phyloP scores from a whole-genome alignment of 2,329 filamentous ascomycete genomes.

The Pseudonectria buxi region DNA sequence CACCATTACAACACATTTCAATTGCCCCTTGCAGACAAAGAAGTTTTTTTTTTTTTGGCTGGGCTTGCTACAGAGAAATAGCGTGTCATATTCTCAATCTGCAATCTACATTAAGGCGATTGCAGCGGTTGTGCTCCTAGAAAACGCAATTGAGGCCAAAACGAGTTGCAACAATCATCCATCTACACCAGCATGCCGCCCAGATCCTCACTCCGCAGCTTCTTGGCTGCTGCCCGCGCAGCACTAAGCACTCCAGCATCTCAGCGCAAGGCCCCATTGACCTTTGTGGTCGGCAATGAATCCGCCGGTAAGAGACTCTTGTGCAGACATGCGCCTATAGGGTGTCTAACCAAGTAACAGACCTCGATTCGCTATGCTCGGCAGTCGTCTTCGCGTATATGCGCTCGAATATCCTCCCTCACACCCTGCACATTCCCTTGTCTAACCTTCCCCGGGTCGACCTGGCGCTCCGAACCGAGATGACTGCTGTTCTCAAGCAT shows the following conservation, averaged over 20 bases:
- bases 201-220: constrained; percentile 39
- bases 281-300: constrained; percentile 61
- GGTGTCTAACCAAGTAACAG: constrained; percentile 30
- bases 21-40: too few species aligned
- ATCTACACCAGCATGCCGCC: constrained; percentile 19
- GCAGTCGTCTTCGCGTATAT: constrained; percentile 70
- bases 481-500: constrained; percentile 55
- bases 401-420: constrained; percentile 50
- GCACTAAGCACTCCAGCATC: constrained; percentile 38
- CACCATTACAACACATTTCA: too few species aligned
- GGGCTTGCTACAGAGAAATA: too few species aligned
- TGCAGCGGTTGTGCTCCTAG: too few species aligned
- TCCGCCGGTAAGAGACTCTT: constrained; percentile 48
- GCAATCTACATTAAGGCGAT: too few species aligned
- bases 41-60: too few species aligned
- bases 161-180: too few species aligned
- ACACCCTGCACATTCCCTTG: constrained; percentile 61
- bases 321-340: neutral
- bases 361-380: constrained; percentile 74
- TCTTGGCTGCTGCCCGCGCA: constrained; percentile 44
- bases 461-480: constrained; percentile 65
- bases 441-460: constrained; percentile 64
- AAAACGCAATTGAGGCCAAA: too few species aligned
- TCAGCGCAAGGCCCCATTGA: constrained; percentile 42
- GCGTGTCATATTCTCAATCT: too few species aligned